A percentile compares a stretch with the other conserved stretches of the same genome.
phyloP scores from a whole-genome alignment of 2,329 filamentous ascomycete species.

The Passalora sequoiae region DNA sequence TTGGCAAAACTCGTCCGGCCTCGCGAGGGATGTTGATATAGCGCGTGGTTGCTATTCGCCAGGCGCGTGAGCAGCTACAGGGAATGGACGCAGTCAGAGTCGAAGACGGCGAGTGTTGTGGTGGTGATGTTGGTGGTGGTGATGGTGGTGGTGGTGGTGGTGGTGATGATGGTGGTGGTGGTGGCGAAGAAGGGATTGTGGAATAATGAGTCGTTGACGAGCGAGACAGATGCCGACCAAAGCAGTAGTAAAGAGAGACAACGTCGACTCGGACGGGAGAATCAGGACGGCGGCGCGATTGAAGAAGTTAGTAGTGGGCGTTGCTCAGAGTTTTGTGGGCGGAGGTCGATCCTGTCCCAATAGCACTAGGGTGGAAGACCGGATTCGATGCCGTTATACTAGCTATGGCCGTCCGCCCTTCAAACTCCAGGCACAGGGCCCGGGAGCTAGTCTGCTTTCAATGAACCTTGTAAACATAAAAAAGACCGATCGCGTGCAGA shows the following conservation, averaged over 20 bases:
- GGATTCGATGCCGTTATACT: no score
- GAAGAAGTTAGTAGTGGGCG: background rate
- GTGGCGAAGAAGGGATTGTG: background rate
- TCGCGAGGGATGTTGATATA: slow-evolving; percentile 6
- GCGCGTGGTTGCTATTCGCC: slow-evolving; percentile 12
- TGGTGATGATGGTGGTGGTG: no score
- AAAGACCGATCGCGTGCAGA: slow-evolving; percentile 8
- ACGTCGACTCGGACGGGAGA: slow-evolving; percentile 6
- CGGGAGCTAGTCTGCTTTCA: slow-evolving; percentile 1
- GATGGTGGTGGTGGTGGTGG: no score
- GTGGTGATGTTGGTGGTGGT: no score
- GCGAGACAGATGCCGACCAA: background rate
- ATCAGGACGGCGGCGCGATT: slow-evolving; percentile 4
- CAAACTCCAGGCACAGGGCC: background rate
- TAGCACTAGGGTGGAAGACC: slow-evolving; percentile 1
- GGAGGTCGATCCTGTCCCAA: slow-evolving; percentile 3
- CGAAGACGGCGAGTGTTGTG: background rate
- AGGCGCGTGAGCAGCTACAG: slow-evolving; percentile 3
- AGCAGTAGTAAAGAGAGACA: slow-evolving; percentile 6
- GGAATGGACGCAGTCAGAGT: background rate
- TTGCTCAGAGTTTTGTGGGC: slow-evolving; percentile 6
- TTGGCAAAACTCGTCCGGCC: slow-evolving; percentile 22
- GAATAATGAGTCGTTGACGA: slow-evolving; percentile 1
- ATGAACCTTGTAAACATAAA: slow-evolving; percentile 3
- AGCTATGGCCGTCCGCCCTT: background rate